These are phyloP conservation scores for Stentor roeselii DNA, from an alignment of 73 alveolate genomes.

Conservation along the genomic window DNA sequence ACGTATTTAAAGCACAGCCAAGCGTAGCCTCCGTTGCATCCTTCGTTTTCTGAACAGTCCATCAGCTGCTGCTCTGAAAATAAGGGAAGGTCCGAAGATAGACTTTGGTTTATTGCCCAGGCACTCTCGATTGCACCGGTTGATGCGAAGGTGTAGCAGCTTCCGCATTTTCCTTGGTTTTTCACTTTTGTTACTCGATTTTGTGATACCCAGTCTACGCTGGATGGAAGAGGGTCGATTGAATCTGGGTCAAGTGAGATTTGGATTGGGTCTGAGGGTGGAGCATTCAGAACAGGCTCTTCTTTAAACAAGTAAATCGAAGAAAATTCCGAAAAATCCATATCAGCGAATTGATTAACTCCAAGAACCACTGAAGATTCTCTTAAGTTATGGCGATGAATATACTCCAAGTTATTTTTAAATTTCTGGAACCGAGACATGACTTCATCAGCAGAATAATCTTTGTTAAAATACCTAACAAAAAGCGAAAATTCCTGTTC, in stretches of 20 bases:
- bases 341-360: conserved; percentile 55
- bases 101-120: not conserved
- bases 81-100: too few relatives aligned
- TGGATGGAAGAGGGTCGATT: conserved; percentile 27
- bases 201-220: conserved; percentile 61
- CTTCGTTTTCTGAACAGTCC: not conserved
- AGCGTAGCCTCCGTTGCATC: not conserved
- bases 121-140: not conserved
- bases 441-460: not conserved
- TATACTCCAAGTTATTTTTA: not conserved
- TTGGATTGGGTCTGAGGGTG: too few relatives aligned
- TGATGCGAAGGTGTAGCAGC: not conserved
- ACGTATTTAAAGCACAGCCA: too few relatives aligned
- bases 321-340: conserved; percentile 38
- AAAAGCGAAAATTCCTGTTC: not conserved
- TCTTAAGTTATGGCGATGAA: conserved; percentile 25
- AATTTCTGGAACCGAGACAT: not conserved
- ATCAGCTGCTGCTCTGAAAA: not conserved
- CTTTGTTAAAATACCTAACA: not conserved
- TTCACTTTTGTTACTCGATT: conserved; percentile 57
- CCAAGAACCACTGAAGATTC: conserved; percentile 36
- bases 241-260: too few relatives aligned
- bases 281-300: too few relatives aligned
- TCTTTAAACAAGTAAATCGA: not conserved
- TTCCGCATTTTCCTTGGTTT: conserved; percentile 58